These are phyloP conservation scores for Choricystis sp. DNA, from an alignment of 139 green algal species.

Conservation along the genomic window DNA sequence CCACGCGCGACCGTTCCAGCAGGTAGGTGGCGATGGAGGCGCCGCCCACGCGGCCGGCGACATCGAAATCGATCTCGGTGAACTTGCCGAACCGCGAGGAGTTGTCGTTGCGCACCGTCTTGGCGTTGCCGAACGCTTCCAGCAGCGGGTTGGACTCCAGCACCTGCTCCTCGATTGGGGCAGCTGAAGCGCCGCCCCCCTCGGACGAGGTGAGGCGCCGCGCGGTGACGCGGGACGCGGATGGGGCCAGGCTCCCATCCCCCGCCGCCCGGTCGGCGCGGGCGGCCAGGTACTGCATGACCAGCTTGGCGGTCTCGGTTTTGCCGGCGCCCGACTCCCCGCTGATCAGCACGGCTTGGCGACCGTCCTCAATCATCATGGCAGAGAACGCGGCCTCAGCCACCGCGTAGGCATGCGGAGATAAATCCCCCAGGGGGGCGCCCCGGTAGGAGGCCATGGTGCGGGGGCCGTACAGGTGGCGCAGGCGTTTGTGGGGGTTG, in stretches of 20 bases:
- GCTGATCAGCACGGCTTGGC: conserved; percentile 43
- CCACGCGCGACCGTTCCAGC: conserved; percentile 51
- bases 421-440: conserved; percentile 49
- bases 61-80: conserved; percentile 64
- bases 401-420: conserved; percentile 65
- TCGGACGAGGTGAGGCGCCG: neutral
- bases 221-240: too few relatives aligned
- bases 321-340: conserved; percentile 84
- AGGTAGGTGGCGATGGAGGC: conserved; percentile 62
- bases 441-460: conserved; percentile 75
- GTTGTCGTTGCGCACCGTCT: conserved; percentile 75
- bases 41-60: conserved; percentile 24
- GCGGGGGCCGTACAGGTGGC: conserved; percentile 50
- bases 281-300: conserved; percentile 44
- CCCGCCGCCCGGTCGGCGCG: conserved; percentile 6
- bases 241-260: neutral
- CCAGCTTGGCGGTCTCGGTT: conserved; percentile 79
- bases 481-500: conserved; percentile 59
- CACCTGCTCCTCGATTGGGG: conserved; percentile 45
- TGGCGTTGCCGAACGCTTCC: conserved; percentile 79
- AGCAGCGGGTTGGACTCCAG: conserved; percentile 74
- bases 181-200: neutral
- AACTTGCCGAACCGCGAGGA: conserved; percentile 76
- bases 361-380: conserved; percentile 45
- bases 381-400: conserved; percentile 46